A percentile compares a stretch with the other conserved stretches of the same genome.
Evolutionary conservation across 2,329 filamentous ascomycete species (phyloP).

Genomic region (Sporothrix protearum): DNA sequence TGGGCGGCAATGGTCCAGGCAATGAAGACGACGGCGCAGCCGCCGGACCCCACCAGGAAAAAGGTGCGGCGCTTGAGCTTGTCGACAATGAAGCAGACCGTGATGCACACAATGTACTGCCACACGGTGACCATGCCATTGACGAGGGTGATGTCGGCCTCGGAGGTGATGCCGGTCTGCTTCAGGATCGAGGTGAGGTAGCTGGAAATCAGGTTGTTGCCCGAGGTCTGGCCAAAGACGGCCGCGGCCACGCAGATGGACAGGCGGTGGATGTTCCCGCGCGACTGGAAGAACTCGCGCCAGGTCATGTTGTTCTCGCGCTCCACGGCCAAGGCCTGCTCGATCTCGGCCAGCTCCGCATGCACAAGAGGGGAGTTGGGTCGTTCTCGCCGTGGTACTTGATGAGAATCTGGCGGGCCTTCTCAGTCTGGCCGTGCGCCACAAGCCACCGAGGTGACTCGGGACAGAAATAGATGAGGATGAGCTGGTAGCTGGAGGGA

Average conservation of each 20-base stretch:
- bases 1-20: slow-evolving; percentile 38
- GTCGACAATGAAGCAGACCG: slow-evolving; percentile 38
- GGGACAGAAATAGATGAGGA: background rate
- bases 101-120: slow-evolving; percentile 9
- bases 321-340: background rate
- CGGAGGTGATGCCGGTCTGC: slow-evolving; percentile 23
- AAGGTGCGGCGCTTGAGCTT: slow-evolving; percentile 36
- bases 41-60: slow-evolving; percentile 40
- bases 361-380: background rate
- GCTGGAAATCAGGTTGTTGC: background rate
- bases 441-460: background rate
- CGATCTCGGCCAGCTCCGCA: slow-evolving; percentile 5
- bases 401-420: background rate
- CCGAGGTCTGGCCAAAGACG: slow-evolving; percentile 9
- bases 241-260: background rate
- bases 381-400: slow-evolving; percentile 12
- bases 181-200: slow-evolving; percentile 11
- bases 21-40: slow-evolving; percentile 38
- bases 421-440: background rate
- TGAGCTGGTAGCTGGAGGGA: background rate
- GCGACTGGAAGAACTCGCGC: background rate
- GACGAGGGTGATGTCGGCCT: slow-evolving; percentile 16
- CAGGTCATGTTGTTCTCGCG: slow-evolving; percentile 1
- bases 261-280: background rate
- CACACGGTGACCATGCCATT: slow-evolving; percentile 19